phyloP scores from a whole-genome alignment of 805 yeast species.

The Zygosaccharomyces siamensis region DNA sequence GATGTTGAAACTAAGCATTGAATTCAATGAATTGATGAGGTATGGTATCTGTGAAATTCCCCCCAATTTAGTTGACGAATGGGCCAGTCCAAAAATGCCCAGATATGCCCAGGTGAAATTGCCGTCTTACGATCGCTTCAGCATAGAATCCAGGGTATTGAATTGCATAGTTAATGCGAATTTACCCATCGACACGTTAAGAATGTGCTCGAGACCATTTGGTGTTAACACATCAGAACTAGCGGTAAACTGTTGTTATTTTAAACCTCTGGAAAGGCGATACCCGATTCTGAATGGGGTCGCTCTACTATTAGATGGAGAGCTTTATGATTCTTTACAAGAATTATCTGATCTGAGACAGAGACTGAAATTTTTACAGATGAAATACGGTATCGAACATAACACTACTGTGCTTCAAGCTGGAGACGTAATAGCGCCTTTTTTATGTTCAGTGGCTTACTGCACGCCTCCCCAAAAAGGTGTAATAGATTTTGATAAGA shows the following conservation, averaged over 20 bases:
- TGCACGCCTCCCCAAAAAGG: constrained; percentile 23
- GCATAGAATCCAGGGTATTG: neutral
- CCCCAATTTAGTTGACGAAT: constrained; percentile 6
- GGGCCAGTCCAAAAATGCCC: neutral
- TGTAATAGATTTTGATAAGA: constrained; percentile 15
- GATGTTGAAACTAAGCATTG: constrained; percentile 11
- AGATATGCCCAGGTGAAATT: constrained; percentile 12
- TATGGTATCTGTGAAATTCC: constrained; percentile 11
- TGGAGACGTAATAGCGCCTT: constrained; percentile 14
- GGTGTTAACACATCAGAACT: constrained; percentile 10
- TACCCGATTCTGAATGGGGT: constrained; percentile 17
- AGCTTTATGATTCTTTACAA: constrained; percentile 22
- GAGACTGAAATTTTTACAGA: constrained; percentile 19
- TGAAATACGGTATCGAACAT: constrained; percentile 19
- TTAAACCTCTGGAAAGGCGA: constrained; percentile 9
- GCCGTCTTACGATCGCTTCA: constrained; percentile 10
- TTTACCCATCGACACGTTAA: constrained; percentile 14
- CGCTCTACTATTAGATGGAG: constrained; percentile 13
- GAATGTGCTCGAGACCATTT: constrained; percentile 12
- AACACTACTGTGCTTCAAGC: constrained; percentile 16
- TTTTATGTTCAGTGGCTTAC: constrained; percentile 20
- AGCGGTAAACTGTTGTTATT: constrained; percentile 16
- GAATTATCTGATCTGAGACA: constrained; percentile 14
- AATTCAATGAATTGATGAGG: constrained; percentile 5
- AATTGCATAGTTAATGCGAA: constrained; percentile 11